phyloP scores from a whole-genome alignment of 2,329 filamentous ascomycete species.

The Albophoma yamanashiensis region DNA sequence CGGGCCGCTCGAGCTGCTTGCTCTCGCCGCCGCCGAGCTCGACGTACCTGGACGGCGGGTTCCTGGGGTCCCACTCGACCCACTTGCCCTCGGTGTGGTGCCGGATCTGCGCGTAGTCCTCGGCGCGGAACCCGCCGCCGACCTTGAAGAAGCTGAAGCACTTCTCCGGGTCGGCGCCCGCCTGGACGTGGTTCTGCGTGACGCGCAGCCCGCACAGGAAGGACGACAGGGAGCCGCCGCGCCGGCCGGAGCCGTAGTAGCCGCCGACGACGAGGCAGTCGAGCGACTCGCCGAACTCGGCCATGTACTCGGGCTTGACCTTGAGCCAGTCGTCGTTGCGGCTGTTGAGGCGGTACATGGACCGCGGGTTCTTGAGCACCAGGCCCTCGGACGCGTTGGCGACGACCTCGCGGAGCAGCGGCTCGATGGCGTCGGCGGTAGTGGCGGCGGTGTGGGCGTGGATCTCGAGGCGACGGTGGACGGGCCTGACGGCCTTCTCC shows the following conservation, averaged over 20 bases:
- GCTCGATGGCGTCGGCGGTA: conserved; percentile 64
- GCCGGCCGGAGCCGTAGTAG: conserved; percentile 79
- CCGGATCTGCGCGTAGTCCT: conserved; percentile 74
- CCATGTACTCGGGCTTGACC: conserved; percentile 98
- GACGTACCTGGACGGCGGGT: conserved; percentile 67
- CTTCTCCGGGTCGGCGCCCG: conserved; percentile 55
- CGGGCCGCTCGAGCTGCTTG: conserved; percentile 64
- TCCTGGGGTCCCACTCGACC: conserved; percentile 70
- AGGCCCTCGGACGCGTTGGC: conserved; percentile 82
- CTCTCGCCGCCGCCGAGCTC: conserved; percentile 69
- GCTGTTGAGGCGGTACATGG: conserved; percentile 76
- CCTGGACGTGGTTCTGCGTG: conserved; percentile 54
- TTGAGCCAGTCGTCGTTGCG: conserved; percentile 97
- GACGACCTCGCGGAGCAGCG: conserved; percentile 69
- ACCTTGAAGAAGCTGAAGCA: conserved; percentile 97
- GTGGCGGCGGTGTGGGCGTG: conserved; percentile 61
- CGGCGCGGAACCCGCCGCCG: conserved; percentile 78
- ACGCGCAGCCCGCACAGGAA: conserved; percentile 84
- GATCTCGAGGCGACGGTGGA: conserved; percentile 71
- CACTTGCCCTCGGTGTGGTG: conserved; percentile 88
- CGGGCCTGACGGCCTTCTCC: conserved; percentile 55
- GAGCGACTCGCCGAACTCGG: conserved; percentile 84
- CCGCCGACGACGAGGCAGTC: conserved; percentile 86
- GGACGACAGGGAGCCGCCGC: conserved; percentile 73
- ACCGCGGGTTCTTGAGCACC: conserved; percentile 86